These are phyloP conservation scores for Ceratobasidium sp. DNA, from an alignment of 1,284 basidiomycete species.

Conservation along the genomic window DNA sequence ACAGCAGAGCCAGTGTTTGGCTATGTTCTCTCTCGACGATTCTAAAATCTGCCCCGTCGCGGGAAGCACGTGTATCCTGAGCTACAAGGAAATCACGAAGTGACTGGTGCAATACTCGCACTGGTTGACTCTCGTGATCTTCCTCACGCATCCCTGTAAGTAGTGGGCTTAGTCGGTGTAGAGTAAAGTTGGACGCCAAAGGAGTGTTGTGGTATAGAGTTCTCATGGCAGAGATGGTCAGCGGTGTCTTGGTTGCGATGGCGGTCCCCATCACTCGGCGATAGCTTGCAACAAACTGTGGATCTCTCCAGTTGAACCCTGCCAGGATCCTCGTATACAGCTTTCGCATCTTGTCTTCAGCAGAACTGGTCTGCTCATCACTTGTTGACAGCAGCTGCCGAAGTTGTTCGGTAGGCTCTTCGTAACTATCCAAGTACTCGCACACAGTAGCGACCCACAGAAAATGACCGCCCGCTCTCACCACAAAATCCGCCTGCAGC, in stretches of 20 bases:
- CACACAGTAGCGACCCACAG: slow-evolving; percentile 52
- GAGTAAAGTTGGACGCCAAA: not conserved
- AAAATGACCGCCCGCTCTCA: slow-evolving; percentile 52
- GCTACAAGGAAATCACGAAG: slow-evolving; percentile 17
- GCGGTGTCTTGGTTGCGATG: slow-evolving; percentile 44
- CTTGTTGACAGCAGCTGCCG: not conserved
- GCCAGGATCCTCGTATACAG: slow-evolving; percentile 52
- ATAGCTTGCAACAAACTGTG: slow-evolving; percentile 53
- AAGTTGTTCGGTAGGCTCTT: too few species aligned
- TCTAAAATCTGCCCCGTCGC: not conserved
- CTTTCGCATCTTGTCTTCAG: slow-evolving; percentile 51
- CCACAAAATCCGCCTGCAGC: slow-evolving; percentile 36
- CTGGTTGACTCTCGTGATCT: not conserved
- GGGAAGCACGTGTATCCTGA: not conserved
- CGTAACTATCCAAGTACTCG: too few species aligned
- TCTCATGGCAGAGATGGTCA: slow-evolving; percentile 7
- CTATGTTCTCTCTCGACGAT: slow-evolving; percentile 1
- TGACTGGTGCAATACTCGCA: slow-evolving; percentile 22
- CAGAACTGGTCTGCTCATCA: not conserved
- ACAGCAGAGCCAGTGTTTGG: not conserved
- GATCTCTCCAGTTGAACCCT: slow-evolving; percentile 50
- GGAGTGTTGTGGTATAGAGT: not conserved
- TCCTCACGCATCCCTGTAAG: not conserved
- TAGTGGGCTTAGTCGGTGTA: slow-evolving; percentile 15
- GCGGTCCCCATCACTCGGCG: slow-evolving; percentile 51